Evolutionary conservation across 192 early-diverging fungal genomes (phyloP), one percentile per base, ranked within the genome.

Genomic region (Chytriomyces confervae): DNA sequence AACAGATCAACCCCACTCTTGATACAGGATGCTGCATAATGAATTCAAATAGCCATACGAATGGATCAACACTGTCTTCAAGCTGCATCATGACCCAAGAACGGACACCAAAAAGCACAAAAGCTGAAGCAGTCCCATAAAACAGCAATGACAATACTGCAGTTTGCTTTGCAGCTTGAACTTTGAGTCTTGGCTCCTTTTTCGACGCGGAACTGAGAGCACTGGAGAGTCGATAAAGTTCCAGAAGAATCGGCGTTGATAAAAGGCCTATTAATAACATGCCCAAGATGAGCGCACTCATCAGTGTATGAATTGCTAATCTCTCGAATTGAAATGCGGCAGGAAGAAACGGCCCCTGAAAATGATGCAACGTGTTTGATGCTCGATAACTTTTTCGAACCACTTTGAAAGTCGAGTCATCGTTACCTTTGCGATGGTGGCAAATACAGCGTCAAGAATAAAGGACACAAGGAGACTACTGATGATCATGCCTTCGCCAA

Each of bases 221-320:
- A 2, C 29, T 57, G 53, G 53, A 11, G 53, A 57, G 53, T 18
- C 53, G 53, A 11, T 50, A 81, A 81, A 50, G 88, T 84, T 10
- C 18, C 5, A 5, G 50, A 50, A 93, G 78, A 6, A 92, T 72
- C 0, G 91, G 91, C 0, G 77, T 81, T 0, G 84, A 57, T 7
- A 86, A 45, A 5, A 91, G 67, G 13, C 92, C 92, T 61, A 94
- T 89, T 13, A 92, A 63, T 6, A 91, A n/a, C 84, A 93, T 92
- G 4, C 91, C 93, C 6, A 93, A 76, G 20, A 94, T 80, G 8
- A 94, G 72, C 5, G 88, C 88, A 77, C 91, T 85, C 61, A 88
- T 77, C n/a, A 91, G 84, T 23, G 89, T 76, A 24, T 80, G 76
- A 11, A 86, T 72, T 27, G 86, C 81, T 24, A 77, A 78, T 27